These are phyloP conservation scores for Capsicum rhomboideum DNA, from an alignment of 257 asterid species.

Conservation along the genomic window DNA sequence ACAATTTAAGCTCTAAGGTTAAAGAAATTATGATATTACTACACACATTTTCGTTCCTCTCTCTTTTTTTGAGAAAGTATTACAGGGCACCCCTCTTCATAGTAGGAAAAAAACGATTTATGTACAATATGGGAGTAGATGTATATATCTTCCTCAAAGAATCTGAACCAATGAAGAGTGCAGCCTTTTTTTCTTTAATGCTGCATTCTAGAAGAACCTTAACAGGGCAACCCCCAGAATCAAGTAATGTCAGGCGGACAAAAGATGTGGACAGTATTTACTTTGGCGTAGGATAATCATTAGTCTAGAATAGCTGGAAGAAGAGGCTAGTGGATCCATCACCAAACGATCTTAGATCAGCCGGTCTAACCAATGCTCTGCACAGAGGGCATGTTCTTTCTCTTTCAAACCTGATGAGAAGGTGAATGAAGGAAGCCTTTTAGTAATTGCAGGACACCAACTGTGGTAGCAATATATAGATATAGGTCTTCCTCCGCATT, in stretches of 20 bases:
- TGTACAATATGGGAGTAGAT: background rate
- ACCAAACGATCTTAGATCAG: slow-evolving; percentile 41
- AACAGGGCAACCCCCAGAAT: background rate
- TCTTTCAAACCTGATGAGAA: slow-evolving; percentile 35
- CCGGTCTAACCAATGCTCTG: slow-evolving; percentile 41
- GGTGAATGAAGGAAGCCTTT: background rate
- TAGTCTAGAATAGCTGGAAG: slow-evolving; percentile 33
- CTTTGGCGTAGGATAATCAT: background rate
- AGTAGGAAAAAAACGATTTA: background rate
- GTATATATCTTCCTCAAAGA: background rate
- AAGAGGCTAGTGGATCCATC: slow-evolving; percentile 47
- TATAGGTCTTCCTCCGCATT: background rate
- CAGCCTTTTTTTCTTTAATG: background rate
- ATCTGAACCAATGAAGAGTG: background rate
- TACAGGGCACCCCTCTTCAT: background rate
- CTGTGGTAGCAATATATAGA: background rate
- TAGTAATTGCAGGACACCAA: background rate
- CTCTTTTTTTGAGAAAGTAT: background rate
- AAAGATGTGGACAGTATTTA: background rate
- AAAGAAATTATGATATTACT: background rate
- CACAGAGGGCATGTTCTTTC: slow-evolving; percentile 55
- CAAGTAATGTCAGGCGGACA: background rate
- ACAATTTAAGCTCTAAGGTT: background rate
- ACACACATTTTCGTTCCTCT: background rate
- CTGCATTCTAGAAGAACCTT: background rate